phyloP scores from a whole-genome alignment of 2,329 filamentous ascomycete genomes.

The Pseudocercospora fuligena region DNA sequence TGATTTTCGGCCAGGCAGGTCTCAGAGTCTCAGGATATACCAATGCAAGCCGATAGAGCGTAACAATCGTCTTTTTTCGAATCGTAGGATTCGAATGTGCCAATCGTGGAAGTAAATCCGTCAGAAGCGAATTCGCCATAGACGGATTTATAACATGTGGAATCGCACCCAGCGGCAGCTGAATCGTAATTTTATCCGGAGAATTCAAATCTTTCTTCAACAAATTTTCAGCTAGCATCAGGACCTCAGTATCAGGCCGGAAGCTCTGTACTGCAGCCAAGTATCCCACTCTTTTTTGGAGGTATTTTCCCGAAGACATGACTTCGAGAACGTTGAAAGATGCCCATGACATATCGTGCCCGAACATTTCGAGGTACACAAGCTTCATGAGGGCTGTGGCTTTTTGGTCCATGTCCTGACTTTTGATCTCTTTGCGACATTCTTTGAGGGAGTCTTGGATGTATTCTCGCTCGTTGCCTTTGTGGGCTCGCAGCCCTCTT shows the following conservation, averaged over 20 bases:
- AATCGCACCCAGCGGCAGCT: conserved; percentile 85
- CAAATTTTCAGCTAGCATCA: conserved; percentile 96
- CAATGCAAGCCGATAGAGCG: conserved; percentile 86
- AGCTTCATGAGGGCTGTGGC: conserved; percentile 94
- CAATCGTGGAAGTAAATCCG: conserved; percentile 83
- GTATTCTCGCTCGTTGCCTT: conserved; percentile 92
- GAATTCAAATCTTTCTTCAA: conserved; percentile 90
- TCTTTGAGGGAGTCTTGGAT: conserved; percentile 92
- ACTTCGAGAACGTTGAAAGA: conserved; percentile 98
- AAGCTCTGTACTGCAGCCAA: conserved; percentile 96
- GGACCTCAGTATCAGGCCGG: conserved; percentile 89
- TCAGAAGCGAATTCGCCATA: conserved; percentile 84
- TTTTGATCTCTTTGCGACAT: conserved; percentile 90
- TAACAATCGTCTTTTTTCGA: conserved; percentile 94
- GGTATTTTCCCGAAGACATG: conserved; percentile 94
- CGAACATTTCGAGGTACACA: conserved; percentile 98
- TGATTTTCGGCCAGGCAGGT: conserved; percentile 95
- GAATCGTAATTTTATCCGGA: conserved; percentile 74
- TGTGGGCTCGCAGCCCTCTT: conserved; percentile 90
- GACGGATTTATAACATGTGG: conserved; percentile 93
- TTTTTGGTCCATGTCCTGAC: conserved; percentile 97
- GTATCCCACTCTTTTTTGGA: conserved; percentile 95
- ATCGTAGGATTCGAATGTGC: conserved; percentile 84
- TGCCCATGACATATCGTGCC: conserved; percentile 99
- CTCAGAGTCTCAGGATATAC: conserved; percentile 96